These are phyloP conservation scores for Claviceps lovelessii DNA, from an alignment of 2,329 filamentous ascomycete genomes.

Conservation along the genomic window DNA sequence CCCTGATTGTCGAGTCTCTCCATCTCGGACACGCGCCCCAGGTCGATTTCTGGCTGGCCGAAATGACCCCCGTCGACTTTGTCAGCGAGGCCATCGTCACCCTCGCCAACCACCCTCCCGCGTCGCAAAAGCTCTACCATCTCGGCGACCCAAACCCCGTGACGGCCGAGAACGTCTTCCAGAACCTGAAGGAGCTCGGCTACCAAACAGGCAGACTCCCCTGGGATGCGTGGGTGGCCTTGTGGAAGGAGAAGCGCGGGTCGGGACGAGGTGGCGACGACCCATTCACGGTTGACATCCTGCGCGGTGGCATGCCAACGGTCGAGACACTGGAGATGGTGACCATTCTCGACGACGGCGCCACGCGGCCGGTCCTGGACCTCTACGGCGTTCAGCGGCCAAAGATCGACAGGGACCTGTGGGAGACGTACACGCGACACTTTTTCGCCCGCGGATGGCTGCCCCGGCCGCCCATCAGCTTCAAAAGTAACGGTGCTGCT, in stretches of 20 bases:
- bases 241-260: slow-evolving; percentile 60
- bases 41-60: slow-evolving; percentile 60
- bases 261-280: slow-evolving; percentile 51
- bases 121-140: slow-evolving; percentile 54
- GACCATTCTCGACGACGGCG: slow-evolving; percentile 57
- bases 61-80: slow-evolving; percentile 77
- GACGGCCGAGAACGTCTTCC: slow-evolving; percentile 50
- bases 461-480: slow-evolving; percentile 41
- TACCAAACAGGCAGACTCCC: slow-evolving; percentile 52
- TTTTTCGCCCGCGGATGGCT: slow-evolving; percentile 73
- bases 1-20: slow-evolving; percentile 62
- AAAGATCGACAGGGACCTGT: slow-evolving; percentile 53
- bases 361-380: slow-evolving; percentile 46
- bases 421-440: slow-evolving; percentile 65
- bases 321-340: slow-evolving; percentile 57
- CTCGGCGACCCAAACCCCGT: slow-evolving; percentile 60
- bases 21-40: slow-evolving; percentile 56
- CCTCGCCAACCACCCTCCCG: slow-evolving; percentile 48
- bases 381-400: slow-evolving; percentile 44
- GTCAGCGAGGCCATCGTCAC: slow-evolving; percentile 61
- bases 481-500: slow-evolving; percentile 17
- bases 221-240: slow-evolving; percentile 60
- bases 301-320: slow-evolving; percentile 67
- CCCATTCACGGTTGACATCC: slow-evolving; percentile 63
- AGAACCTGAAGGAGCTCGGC: slow-evolving; percentile 48